Evolutionary conservation across 352 stramenopile species (phyloP).

Genomic region (Globisporangium yorkense): DNA sequence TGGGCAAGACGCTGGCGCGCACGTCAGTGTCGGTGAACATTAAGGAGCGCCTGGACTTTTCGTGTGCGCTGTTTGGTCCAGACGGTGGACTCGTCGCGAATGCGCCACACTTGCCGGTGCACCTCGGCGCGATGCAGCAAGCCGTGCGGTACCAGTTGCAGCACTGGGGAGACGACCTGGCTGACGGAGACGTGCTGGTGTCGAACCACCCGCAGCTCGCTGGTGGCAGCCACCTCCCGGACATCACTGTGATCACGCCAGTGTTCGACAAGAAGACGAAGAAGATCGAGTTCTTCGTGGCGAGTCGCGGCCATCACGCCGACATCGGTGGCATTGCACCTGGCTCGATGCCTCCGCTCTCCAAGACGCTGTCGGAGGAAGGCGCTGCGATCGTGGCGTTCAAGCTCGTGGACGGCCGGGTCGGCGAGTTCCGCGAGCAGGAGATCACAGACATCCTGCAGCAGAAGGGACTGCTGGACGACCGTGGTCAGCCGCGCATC

Average conservation of each 20-base stretch:
- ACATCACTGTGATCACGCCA: constrained; percentile 99
- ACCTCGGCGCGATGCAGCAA: constrained; percentile 98
- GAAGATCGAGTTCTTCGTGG: constrained; percentile 98
- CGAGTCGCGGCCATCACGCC: constrained; percentile 96
- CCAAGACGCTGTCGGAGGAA: constrained; percentile 95
- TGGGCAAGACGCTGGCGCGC: constrained; percentile 95
- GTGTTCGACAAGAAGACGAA: constrained; percentile 91
- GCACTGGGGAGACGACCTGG: constrained; percentile 88
- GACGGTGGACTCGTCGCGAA: constrained; percentile 99
- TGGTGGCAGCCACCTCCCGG: constrained; percentile 95
- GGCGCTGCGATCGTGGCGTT: constrained; percentile 99
- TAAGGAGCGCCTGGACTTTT: constrained; percentile 99
- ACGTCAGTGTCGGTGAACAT: constrained; percentile 99
- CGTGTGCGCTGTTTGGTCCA: constrained; percentile 96
- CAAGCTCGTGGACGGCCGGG: constrained; percentile 94
- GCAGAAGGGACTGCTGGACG: constrained; percentile 82
- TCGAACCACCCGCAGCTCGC: constrained; percentile 99
- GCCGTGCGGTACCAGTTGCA: constrained; percentile 94
- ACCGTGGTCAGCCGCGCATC: constrained; percentile 77
- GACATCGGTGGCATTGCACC: constrained; percentile 98
- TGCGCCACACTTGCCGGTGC: constrained; percentile 97
- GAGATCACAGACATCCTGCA: constrained; percentile 95
- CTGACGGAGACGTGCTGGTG: constrained; percentile 96
- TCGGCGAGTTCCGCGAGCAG: constrained; percentile 94
- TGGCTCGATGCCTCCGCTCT: constrained; percentile 94